Percentiles rank a stretch among this genome's conserved stretches.
These are phyloP conservation scores for Claviceps monticola DNA, from an alignment of 2,329 filamentous ascomycete species.

Conservation along the genomic window DNA sequence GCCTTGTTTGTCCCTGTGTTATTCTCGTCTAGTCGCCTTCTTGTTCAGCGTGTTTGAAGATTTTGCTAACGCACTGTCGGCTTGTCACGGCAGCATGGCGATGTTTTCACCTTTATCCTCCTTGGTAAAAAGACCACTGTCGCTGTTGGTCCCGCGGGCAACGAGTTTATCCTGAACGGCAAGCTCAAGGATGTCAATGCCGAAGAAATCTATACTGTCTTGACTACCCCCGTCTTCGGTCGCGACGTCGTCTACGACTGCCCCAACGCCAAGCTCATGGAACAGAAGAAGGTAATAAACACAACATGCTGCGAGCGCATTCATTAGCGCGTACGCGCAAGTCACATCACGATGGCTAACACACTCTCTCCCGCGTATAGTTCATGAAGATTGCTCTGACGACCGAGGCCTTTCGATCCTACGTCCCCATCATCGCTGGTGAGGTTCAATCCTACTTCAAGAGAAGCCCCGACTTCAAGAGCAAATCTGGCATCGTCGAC, in stretches of 20 bases:
- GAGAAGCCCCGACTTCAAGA: constrained; percentile 51
- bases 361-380: constrained; percentile 19
- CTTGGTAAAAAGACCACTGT: constrained; percentile 85
- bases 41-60: not conserved
- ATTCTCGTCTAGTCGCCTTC: not conserved
- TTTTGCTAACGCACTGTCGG: not conserved
- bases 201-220: constrained; percentile 75
- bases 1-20: not conserved
- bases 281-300: constrained; percentile 70
- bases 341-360: not conserved
- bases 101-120: constrained; percentile 80
- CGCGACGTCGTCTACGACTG: constrained; percentile 83
- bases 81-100: constrained; percentile 51
- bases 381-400: constrained; percentile 75
- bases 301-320: no score
- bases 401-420: constrained; percentile 56
- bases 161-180: constrained; percentile 84
- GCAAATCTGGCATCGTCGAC: constrained; percentile 52
- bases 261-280: constrained; percentile 84
- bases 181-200: constrained; percentile 83
- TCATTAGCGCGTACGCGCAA: not conserved
- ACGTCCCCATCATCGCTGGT: constrained; percentile 63
- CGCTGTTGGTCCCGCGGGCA: constrained; percentile 66
- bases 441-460: constrained; percentile 66
- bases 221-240: constrained; percentile 63